phyloP scores from a whole-genome alignment of 805 yeast species.

The Cyberlindnera suaveolens region DNA sequence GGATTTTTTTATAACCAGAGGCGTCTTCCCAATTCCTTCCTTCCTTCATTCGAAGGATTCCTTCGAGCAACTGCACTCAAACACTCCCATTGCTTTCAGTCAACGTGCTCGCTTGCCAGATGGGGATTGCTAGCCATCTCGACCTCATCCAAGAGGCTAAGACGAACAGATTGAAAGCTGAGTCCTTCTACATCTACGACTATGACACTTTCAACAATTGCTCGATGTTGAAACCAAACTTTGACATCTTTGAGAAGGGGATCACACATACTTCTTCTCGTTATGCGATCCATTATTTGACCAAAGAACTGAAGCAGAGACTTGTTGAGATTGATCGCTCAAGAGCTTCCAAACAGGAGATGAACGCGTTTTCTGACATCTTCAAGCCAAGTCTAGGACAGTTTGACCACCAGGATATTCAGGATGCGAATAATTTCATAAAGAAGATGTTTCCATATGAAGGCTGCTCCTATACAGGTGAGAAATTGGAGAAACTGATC shows the following conservation, averaged over 20 bases:
- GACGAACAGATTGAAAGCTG: constrained; percentile 23
- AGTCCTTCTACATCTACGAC: constrained; percentile 29
- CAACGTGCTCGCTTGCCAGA: neutral
- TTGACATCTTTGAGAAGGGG: constrained; percentile 18
- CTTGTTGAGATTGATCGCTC: constrained; percentile 13
- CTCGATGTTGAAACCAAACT: constrained; percentile 20
- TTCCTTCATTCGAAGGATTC: neutral
- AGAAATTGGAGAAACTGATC: constrained; percentile 22
- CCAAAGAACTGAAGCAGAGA: constrained; percentile 25
- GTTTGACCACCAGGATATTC: constrained; percentile 26
- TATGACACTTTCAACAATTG: constrained; percentile 25
- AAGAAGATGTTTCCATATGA: constrained; percentile 29
- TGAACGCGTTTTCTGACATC: constrained; percentile 22
- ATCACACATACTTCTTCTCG: constrained; percentile 29
- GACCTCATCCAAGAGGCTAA: constrained; percentile 24
- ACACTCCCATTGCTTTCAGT: too few relatives aligned
- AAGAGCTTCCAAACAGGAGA: constrained; percentile 15
- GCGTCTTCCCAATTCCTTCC: neutral
- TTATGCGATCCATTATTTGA: constrained; percentile 29
- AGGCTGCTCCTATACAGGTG: constrained; percentile 31
- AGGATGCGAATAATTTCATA: constrained; percentile 22
- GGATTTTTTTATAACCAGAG: neutral
- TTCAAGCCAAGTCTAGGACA: constrained; percentile 31
- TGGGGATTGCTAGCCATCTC: constrained; percentile 15
- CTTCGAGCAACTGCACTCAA: neutral